Evolutionary conservation across 176 grass and related monocot species (phyloP).

Genomic region (Oryza coarctata): DNA sequence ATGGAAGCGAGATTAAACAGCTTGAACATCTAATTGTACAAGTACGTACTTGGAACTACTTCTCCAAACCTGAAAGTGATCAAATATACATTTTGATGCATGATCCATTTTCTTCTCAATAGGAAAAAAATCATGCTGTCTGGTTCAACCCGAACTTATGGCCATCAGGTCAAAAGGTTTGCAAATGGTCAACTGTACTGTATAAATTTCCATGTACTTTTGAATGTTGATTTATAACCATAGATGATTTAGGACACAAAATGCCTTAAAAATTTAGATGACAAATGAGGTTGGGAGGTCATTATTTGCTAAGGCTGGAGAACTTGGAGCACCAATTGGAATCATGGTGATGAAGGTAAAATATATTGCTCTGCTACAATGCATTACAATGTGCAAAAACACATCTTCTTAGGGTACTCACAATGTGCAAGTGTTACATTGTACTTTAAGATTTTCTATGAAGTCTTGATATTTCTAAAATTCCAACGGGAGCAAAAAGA

Average conservation of each 20-base stretch:
- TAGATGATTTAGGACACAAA: constrained; percentile 25
- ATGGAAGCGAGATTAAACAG: constrained; percentile 72
- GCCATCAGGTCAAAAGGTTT: constrained; percentile 90
- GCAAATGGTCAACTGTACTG: not conserved
- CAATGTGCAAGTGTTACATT: not conserved
- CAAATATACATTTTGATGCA: not conserved
- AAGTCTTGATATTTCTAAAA: not conserved
- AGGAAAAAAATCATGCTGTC: constrained; percentile 80
- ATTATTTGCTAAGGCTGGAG: constrained; percentile 83
- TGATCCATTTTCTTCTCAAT: constrained; percentile 24
- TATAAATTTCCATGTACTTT: constrained; percentile 2
- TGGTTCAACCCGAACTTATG: constrained; percentile 90
- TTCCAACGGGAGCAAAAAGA: not conserved
- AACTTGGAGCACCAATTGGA: constrained; percentile 80
- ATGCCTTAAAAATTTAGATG: constrained; percentile 51
- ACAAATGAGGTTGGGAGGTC: constrained; percentile 80
- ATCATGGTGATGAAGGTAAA: constrained; percentile 84
- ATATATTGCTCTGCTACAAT: constrained; percentile 8
- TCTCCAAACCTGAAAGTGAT: not conserved
- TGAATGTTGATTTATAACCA: not conserved
- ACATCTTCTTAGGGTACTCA: not conserved
- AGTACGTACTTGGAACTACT: constrained; percentile 33
- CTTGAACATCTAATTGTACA: constrained; percentile 76
- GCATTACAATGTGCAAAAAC: not conserved
- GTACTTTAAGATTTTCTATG: not conserved